Conservation (phyloP, 192 early-diverging fungal species). For the Coemansia guatemalensis region DNA sequence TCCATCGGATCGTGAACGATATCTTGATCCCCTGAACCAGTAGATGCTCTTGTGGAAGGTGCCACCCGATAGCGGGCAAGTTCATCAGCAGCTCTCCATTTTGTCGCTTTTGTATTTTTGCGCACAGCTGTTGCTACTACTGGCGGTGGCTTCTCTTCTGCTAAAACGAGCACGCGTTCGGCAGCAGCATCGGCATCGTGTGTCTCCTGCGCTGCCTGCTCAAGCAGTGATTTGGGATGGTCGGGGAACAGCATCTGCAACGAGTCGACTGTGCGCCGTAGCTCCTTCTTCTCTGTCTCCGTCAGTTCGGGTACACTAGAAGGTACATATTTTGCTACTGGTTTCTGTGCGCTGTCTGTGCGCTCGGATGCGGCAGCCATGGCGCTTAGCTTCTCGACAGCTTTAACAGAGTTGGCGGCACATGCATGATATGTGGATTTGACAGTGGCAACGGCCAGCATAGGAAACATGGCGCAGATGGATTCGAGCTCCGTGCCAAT, state of each 20-base stretch:
- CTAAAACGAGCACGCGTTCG: conserved; percentile 15
- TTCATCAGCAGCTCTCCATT: conserved; percentile 28
- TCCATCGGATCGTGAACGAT: conserved; percentile 16
- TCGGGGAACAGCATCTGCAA: conserved; percentile 33
- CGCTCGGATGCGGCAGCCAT: conserved; percentile 2
- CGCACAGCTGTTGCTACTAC: background rate
- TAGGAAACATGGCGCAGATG: conserved; percentile 36
- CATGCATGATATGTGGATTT: conserved; percentile 36
- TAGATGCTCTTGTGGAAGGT: background rate
- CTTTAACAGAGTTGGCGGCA: conserved; percentile 20
- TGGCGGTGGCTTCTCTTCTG: background rate
- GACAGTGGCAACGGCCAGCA: conserved; percentile 26
- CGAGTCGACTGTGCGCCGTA: background rate
- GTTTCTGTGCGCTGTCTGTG: background rate
- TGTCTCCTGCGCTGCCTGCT: conserved; percentile 15
- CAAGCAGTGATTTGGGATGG: conserved; percentile 8
- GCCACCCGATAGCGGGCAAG: conserved; percentile 23
- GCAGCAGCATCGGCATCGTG: conserved; percentile 25
- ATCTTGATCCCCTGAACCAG: background rate
- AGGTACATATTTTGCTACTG: background rate
- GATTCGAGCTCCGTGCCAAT: conserved; percentile 31
- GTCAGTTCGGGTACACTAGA: background rate
- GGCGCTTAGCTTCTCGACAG: conserved; percentile 16
- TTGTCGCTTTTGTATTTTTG: conserved; percentile 7
- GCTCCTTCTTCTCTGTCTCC: background rate